Conservation (phyloP, 2,329 filamentous ascomycete species). For the Fonsecaea nubica region DNA sequence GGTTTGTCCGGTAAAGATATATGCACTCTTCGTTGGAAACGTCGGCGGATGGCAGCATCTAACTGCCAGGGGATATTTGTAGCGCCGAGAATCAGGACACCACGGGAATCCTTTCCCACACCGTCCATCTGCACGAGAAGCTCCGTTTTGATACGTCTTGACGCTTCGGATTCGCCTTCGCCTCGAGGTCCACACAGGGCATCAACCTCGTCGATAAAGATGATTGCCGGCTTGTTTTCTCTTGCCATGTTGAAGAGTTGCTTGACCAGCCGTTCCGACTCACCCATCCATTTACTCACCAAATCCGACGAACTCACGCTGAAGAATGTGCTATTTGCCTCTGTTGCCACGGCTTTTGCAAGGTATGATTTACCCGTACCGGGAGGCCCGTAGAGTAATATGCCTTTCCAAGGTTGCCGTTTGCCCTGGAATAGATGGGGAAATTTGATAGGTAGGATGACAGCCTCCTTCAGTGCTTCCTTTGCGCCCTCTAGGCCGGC, state of each 20-base stretch:
- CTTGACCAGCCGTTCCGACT: conserved; percentile 96
- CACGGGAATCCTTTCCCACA: conserved; percentile 92
- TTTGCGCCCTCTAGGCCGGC: conserved; percentile 93
- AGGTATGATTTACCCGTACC: conserved; percentile 98
- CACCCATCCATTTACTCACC: conserved; percentile 99
- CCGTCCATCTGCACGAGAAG: conserved; percentile 99
- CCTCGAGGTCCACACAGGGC: conserved; percentile 85
- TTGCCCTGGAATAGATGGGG: conserved; percentile 95
- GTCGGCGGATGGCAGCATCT: conserved; percentile 90
- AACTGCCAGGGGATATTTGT: conserved; percentile 99
- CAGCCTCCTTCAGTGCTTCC: conserved; percentile 96
- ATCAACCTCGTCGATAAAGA: conserved; percentile 98
- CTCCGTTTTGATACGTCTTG: conserved; percentile 96
- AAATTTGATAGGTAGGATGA: conserved; percentile 97
- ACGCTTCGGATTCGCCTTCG: conserved; percentile 97
- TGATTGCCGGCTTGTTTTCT: conserved; percentile 97
- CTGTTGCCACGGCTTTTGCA: conserved; percentile 95
- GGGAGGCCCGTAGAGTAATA: conserved; percentile 91
- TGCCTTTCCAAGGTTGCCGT: conserved; percentile 97
- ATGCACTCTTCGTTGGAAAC: conserved; percentile 95
- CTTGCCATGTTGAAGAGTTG: conserved; percentile 97
- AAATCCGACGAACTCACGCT: conserved; percentile 96
- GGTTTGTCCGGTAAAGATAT: conserved; percentile 88
- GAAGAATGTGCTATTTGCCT: conserved; percentile 99
- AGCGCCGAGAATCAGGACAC: conserved; percentile 91